A percentile compares a stretch with the other conserved stretches of the same genome.
phyloP scores from a whole-genome alignment of 768 basidiomycete genomes.

The Mycena epipterygia region DNA sequence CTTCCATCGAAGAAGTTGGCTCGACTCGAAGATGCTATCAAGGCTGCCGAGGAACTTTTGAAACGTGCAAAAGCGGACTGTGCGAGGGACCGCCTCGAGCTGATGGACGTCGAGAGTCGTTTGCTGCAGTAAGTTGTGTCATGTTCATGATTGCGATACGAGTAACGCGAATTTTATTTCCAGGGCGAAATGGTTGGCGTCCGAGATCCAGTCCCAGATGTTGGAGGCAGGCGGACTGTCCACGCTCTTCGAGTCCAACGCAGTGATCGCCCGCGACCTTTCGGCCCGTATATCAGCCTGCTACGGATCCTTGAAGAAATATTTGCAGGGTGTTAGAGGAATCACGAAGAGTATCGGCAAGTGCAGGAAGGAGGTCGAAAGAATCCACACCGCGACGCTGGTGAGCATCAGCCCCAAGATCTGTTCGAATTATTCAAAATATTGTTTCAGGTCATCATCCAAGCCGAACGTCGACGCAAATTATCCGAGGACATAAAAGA shows the following conservation, averaged over 20 bases:
- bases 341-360: not conserved
- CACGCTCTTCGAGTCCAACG: too few relatives aligned
- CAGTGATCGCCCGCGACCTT: too few relatives aligned
- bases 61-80: not conserved
- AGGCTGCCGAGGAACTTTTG: not conserved
- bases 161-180: not conserved
- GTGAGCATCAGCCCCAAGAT: not conserved
- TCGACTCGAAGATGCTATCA: slow-evolving; percentile 1
- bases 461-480: not conserved
- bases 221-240: not conserved
- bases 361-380: not conserved
- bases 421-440: not conserved
- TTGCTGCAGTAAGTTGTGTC: slow-evolving; percentile 1
- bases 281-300: too few relatives aligned
- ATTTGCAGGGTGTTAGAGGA: not conserved
- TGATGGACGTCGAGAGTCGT: not conserved
- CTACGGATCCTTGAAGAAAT: not conserved
- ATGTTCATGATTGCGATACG: too few relatives aligned
- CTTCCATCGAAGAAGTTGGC: not conserved
- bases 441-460: slow-evolving; percentile 4
- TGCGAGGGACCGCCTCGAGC: not conserved
- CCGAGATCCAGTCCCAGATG: not conserved
- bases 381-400: slow-evolving; percentile 1
- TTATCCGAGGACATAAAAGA: not conserved
- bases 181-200: not conserved